Evolutionary conservation across 305 asterid species (phyloP).

Genomic region (Rubia balearica): DNA sequence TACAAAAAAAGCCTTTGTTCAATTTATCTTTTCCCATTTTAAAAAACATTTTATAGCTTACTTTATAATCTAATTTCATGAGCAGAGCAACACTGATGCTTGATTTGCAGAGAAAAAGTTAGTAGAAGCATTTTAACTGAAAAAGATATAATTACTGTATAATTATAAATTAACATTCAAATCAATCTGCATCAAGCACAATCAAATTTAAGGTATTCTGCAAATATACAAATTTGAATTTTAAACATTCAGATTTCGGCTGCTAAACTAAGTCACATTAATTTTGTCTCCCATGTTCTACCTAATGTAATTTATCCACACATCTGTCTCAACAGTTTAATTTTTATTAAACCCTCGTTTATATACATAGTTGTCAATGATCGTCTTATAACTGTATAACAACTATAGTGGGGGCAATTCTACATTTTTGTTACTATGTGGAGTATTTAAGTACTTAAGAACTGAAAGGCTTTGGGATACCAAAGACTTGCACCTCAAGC

Average conservation of each 20-base stretch:
- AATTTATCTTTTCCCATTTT: too few species aligned
- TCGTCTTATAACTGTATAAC: neutral
- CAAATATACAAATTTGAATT: neutral
- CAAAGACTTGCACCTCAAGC: neutral
- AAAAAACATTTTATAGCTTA: too few species aligned
- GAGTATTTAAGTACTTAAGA: neutral
- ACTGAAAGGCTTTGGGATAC: neutral
- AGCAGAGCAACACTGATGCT: too few species aligned
- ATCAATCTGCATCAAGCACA: neutral
- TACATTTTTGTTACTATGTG: neutral
- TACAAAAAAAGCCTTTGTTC: too few species aligned
- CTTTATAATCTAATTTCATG: too few species aligned
- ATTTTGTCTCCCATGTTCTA: neutral
- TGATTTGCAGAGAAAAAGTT: too few species aligned
- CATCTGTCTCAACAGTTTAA: neutral
- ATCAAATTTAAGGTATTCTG: neutral
- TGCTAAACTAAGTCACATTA: neutral
- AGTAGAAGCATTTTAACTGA: neutral
- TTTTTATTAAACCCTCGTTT: neutral
- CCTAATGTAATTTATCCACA: neutral
- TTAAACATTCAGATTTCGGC: neutral
- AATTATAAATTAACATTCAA: neutral
- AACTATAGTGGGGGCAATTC: neutral
- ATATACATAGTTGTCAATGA: neutral
- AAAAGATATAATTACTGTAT: neutral